Evolutionary conservation across 2,329 filamentous ascomycete species (phyloP), one percentile per base, ranked within the genome.

Genomic region (Didymella exigua): DNA sequence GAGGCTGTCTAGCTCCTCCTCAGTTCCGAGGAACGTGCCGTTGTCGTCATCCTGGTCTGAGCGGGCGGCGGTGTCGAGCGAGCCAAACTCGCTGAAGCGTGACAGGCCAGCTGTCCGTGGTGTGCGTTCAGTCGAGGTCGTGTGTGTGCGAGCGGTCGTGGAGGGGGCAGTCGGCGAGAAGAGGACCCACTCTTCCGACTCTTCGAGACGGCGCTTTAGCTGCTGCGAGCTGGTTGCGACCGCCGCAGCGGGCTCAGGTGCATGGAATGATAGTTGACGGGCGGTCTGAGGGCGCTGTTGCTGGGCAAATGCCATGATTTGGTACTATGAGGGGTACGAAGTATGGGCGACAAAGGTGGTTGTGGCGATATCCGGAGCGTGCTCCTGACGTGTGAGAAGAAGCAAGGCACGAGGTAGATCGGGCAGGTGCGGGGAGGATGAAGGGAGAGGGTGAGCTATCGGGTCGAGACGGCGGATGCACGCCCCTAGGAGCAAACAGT

Each of bases 141-240:
- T 86, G 55, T 84, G 86, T 38, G 87, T 90, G 47, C 87, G 82
- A 58, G 89, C 87, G 18, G 89, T 86, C 8, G 83, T 82, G 1
- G 91, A 91, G n/a, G 68, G 64, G 9, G 75, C 71, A n/a, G 69
- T 67, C 0, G 79, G 79, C 7, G 92, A 90, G 80, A 99, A 99
- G 61, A 99, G 86, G 49, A 98, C 89, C 95, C 95, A 99, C 84
- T 96, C 93, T 75, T 95, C 89, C 11, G 90, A 89, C 62, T 93
- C 89, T 58, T 90, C 86, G 56, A 86, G 77, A 37, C 77, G 70
- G 18, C 79, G 75, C 61, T 79, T 77, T 42, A 69, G 71, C 44
- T 75, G 74, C 30, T 76, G 72, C 41, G 78, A 75, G 54, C 56
- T 50, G 31, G 66, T 59, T 41, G 63, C 62, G 51, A 64, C 59